phyloP scores from a whole-genome alignment of 306 rosid genomes.

The Chamaecrista fasciculata region DNA sequence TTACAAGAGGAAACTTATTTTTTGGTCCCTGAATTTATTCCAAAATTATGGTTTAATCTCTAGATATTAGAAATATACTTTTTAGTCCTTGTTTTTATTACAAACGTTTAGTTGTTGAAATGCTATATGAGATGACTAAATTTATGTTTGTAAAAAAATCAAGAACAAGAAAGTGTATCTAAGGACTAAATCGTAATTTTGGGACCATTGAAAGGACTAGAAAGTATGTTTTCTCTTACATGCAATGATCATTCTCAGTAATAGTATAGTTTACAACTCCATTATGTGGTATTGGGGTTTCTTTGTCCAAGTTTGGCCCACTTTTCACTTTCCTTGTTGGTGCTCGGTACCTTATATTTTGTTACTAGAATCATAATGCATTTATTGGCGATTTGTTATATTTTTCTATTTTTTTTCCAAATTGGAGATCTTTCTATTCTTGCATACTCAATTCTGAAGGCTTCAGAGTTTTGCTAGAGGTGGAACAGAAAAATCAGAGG shows the following conservation, averaged over 20 bases:
- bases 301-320: not conserved
- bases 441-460: not conserved
- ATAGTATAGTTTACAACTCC: not conserved
- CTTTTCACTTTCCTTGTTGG: not conserved
- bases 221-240: no score
- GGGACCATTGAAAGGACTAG: no score
- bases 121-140: no score
- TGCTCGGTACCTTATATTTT: not conserved
- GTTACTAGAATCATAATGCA: not conserved
- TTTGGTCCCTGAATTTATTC: no score
- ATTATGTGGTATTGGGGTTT: not conserved
- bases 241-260: not conserved
- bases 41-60: no score
- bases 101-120: no score
- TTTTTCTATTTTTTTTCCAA: not conserved
- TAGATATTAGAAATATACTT: no score
- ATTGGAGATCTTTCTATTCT: not conserved
- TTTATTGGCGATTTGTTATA: not conserved
- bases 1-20: no score
- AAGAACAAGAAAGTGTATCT: no score
- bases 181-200: no score
- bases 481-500: slow-evolving; percentile 4
- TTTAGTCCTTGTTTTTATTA: no score
- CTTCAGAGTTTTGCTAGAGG: not conserved
- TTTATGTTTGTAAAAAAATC: no score